Evolutionary conservation across 1,139 yeast genomes (phyloP), one percentile per base, ranked within the genome.

Genomic region (Hyphopichia fennica): DNA sequence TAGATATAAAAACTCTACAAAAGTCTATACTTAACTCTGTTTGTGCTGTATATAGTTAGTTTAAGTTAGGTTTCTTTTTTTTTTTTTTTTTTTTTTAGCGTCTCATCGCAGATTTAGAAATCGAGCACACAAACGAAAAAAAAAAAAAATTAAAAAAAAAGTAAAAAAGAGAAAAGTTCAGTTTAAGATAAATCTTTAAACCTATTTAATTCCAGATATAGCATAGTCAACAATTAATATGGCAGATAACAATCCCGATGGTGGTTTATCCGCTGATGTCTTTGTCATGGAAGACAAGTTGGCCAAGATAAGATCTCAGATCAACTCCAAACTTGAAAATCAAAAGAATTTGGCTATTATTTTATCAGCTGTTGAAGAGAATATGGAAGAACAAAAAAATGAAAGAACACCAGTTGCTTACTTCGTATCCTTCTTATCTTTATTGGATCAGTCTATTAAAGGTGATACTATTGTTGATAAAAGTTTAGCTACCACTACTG

Each of bases 321-420:
- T 77, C 52, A 76, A 67, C 48, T 87, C 96, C 20, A 88, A 88
- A 60, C 69, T 90, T 46, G 87, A 84, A 29, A 88, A 89, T 63
- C 97, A 90, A 67, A 86, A 85, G 58, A 90, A 86, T 46, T 63
- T 72, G 41, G 77, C 79, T n/a, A 57, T 89, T 34, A 84, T 91
- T 47, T 74, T 93, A 41, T 77, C 85, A 16, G 96, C 97, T 3
- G 93, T 93, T 37, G 99, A 93, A 62, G 96, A 89, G 53, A 88
- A 87, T 52, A 75, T 93, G 41, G 76, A 77, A 40, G 91, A 86
- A 50, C 91, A 87, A 57, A 75, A 80, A 40, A 80, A 82, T 45
- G 77, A 66, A 62, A 56, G 75, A 65, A 60, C 82, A 1, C 78
- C 87, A 28, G 84, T 87, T 14, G 85, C 91, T 3, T 93, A 93